A percentile compares a stretch with the other conserved stretches of the same genome.
Conservation (phyloP, 495 filamentous ascomycete genomes). For the Apiosordaria backusii region DNA sequence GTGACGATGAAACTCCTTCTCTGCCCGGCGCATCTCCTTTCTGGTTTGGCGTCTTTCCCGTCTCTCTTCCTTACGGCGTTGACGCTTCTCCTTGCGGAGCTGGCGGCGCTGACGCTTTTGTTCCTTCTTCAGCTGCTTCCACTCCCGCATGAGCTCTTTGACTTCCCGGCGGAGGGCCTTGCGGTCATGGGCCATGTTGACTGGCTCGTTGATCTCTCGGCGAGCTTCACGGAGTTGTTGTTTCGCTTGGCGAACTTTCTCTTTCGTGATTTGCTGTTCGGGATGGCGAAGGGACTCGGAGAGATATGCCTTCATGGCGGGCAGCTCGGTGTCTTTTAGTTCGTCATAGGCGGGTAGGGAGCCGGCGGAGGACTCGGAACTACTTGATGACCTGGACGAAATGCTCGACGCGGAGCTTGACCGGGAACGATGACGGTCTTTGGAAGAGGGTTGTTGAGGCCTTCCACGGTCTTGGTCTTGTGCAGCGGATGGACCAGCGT, state of each 20-base stretch:
- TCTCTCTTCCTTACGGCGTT: constrained; percentile 31
- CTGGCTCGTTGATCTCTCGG: constrained; percentile 20
- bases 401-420: constrained; percentile 26
- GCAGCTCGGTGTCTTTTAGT: constrained; percentile 41
- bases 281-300: constrained; percentile 41
- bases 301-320: constrained; percentile 35
- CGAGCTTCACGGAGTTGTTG: constrained; percentile 39
- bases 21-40: constrained; percentile 28
- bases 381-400: constrained; percentile 29
- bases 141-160: constrained; percentile 34
- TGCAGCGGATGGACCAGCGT: neutral
- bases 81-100: constrained; percentile 27
- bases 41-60: constrained; percentile 26
- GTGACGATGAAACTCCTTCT: constrained; percentile 22
- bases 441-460: neutral
- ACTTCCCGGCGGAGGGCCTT: constrained; percentile 39
- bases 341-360: constrained; percentile 47
- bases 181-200: constrained; percentile 21
- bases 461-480: neutral
- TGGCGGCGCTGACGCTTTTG: constrained; percentile 33
- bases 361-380: constrained; percentile 40
- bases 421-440: constrained; percentile 9
- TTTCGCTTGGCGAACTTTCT: constrained; percentile 34
- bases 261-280: constrained; percentile 43
- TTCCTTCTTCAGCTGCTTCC: constrained; percentile 41